phyloP scores from a whole-genome alignment of 164 flowering plant genomes.

The Annona squamosa region DNA sequence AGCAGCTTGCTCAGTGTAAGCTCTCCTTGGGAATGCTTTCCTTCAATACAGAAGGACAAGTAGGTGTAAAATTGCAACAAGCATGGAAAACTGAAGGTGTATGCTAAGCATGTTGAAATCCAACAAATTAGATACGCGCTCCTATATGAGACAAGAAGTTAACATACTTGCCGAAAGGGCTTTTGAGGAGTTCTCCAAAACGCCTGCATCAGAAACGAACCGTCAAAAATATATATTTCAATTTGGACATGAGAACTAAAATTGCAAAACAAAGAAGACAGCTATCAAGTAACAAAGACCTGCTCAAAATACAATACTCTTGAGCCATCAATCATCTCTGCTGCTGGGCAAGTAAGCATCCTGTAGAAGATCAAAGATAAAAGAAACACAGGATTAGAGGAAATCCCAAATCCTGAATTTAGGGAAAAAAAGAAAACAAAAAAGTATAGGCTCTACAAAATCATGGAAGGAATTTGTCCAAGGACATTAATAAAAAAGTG shows the following conservation, averaged over 20 bases:
- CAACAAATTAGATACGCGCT: no score
- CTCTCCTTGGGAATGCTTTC: no score
- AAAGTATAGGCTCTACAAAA: background rate
- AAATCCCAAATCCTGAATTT: background rate
- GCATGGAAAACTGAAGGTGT: no score
- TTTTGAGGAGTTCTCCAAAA: conserved; percentile 97
- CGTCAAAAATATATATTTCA: background rate
- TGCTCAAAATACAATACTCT: conserved; percentile 82
- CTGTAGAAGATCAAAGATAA: conserved; percentile 26
- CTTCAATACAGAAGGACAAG: no score
- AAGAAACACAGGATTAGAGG: background rate
- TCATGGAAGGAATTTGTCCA: background rate
- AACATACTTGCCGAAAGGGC: conserved; percentile 85
- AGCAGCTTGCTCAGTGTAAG: no score
- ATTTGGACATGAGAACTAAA: background rate
- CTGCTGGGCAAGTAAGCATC: conserved; percentile 90
- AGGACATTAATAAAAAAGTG: background rate
- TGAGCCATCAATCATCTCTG: conserved; percentile 93
- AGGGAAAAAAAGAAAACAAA: no score
- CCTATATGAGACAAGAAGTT: background rate
- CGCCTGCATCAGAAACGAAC: conserved; percentile 49
- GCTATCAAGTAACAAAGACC: conserved; percentile 22
- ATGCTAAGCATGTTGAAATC: no score
- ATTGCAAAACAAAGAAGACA: background rate
- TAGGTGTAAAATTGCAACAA: no score